Evolutionary conservation across 805 yeast species (phyloP).

Genomic region (Lachancea lanzarotensis): DNA sequence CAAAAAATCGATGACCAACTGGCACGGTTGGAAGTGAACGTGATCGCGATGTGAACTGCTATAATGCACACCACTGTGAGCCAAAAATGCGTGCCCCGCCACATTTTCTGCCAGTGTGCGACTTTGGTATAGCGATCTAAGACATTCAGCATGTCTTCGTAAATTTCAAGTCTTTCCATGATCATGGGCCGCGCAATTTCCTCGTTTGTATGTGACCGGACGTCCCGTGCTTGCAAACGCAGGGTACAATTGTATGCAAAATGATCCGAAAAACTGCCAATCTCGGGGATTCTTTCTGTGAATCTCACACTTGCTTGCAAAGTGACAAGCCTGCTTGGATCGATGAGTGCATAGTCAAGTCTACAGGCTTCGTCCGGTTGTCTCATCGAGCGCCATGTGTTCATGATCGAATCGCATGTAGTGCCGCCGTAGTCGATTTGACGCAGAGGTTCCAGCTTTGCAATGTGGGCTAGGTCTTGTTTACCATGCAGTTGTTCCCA

Average conservation of each 20-base stretch:
- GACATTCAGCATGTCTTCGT: constrained; percentile 44
- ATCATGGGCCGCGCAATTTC: constrained; percentile 7
- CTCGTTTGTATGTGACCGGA: constrained; percentile 5
- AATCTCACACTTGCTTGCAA: constrained; percentile 64
- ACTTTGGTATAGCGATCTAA: constrained; percentile 47
- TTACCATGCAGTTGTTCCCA: constrained; percentile 68
- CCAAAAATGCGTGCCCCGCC: constrained; percentile 63
- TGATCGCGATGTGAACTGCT: constrained; percentile 47
- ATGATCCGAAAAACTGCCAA: constrained; percentile 87
- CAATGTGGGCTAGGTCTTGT: constrained; percentile 38
- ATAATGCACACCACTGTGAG: constrained; percentile 46
- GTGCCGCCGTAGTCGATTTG: constrained; percentile 74
- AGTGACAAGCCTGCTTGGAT: constrained; percentile 46
- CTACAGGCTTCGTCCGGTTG: constrained; percentile 69
- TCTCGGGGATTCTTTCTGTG: constrained; percentile 56
- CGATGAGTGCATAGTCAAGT: constrained; percentile 83
- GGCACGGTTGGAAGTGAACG: constrained; percentile 50
- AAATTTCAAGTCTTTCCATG: constrained; percentile 24
- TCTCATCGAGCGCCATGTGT: constrained; percentile 69
- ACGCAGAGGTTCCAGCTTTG: constrained; percentile 43
- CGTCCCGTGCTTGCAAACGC: constrained; percentile 23
- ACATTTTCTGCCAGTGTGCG: constrained; percentile 49
- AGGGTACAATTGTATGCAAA: constrained; percentile 64
- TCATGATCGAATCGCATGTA: constrained; percentile 82
- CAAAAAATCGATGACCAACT: constrained; percentile 66